phyloP scores from a whole-genome alignment of 345 rosid species.

The Aquilaria sinensis region DNA sequence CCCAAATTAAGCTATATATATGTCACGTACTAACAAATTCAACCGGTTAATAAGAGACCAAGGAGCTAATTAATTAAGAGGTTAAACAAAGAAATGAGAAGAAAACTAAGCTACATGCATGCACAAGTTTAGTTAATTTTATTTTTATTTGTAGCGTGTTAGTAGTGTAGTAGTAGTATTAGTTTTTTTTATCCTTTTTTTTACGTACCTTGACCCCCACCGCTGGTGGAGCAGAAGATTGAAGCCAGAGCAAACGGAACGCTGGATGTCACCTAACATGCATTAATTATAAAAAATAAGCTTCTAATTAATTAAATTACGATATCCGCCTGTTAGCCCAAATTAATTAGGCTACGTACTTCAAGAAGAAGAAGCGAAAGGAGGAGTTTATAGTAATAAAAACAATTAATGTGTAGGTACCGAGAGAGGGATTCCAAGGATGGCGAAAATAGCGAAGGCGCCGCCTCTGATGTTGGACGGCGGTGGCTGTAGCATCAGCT shows the following conservation, averaged over 20 bases:
- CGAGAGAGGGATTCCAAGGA: constrained; percentile 67
- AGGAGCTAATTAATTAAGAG: no score
- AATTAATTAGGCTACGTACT: not conserved
- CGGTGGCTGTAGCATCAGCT: constrained; percentile 36
- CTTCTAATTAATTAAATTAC: not conserved
- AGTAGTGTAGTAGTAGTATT: not conserved
- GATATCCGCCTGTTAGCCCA: not conserved
- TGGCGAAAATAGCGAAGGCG: constrained; percentile 52
- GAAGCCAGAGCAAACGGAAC: constrained; percentile 89
- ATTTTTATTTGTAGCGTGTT: no score
- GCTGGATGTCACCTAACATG: constrained; percentile 55
- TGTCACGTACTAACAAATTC: not conserved
- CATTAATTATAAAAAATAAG: constrained; percentile 4
- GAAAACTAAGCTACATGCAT: not conserved
- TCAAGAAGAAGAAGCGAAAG: not conserved
- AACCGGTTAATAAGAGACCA: no score
- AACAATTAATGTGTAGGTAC: constrained; percentile 25
- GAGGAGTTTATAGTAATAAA: not conserved
- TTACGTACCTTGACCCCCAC: constrained; percentile 73
- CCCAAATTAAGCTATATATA: not conserved
- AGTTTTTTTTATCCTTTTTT: constrained; percentile 9
- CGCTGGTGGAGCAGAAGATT: constrained; percentile 40
- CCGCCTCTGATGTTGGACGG: constrained; percentile 39
- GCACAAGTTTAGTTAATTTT: no score
- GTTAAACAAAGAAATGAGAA: not conserved